A percentile compares a stretch with the other conserved stretches of the same genome.
These are phyloP conservation scores for Verticillium dahliae DNA, from an alignment of 2,329 filamentous ascomycete genomes.

Conservation along the genomic window DNA sequence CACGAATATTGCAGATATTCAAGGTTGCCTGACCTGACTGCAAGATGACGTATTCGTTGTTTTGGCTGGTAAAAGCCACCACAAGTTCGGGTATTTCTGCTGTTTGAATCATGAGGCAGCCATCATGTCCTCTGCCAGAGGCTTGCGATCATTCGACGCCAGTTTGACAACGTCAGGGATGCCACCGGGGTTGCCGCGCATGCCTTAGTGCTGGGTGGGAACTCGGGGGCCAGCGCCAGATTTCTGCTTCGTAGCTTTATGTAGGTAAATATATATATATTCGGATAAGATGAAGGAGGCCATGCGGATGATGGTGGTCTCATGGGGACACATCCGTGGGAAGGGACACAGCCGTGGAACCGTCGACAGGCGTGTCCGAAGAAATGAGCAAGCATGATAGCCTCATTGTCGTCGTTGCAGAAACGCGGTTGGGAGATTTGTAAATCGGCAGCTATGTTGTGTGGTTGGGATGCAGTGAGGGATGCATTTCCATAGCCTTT, in stretches of 20 bases:
- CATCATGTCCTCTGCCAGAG: not conserved
- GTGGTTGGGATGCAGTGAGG: too few species aligned
- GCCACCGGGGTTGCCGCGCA: not conserved
- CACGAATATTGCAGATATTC: too few species aligned
- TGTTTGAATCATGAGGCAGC: not conserved
- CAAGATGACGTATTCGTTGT: not conserved
- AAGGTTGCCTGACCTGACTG: not conserved
- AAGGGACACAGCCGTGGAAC: not conserved
- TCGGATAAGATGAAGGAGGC: not conserved
- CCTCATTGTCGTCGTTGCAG: not conserved
- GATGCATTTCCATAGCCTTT: too few species aligned
- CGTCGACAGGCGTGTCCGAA: not conserved
- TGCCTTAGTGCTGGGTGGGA: not conserved
- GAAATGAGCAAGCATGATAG: not conserved
- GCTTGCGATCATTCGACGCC: not conserved
- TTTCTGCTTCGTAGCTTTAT: not conserved
- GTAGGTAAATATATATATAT: not conserved
- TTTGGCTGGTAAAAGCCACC: not conserved
- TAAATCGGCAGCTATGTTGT: not conserved
- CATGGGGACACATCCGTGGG: not conserved
- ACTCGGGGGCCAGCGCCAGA: too few species aligned
- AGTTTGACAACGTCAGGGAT: not conserved
- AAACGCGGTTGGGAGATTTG: not conserved
- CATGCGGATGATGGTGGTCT: not conserved
- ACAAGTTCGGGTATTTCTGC: not conserved